These are phyloP conservation scores for Sporobolomyces roseus DNA, from an alignment of 768 basidiomycete species.

Conservation along the genomic window DNA sequence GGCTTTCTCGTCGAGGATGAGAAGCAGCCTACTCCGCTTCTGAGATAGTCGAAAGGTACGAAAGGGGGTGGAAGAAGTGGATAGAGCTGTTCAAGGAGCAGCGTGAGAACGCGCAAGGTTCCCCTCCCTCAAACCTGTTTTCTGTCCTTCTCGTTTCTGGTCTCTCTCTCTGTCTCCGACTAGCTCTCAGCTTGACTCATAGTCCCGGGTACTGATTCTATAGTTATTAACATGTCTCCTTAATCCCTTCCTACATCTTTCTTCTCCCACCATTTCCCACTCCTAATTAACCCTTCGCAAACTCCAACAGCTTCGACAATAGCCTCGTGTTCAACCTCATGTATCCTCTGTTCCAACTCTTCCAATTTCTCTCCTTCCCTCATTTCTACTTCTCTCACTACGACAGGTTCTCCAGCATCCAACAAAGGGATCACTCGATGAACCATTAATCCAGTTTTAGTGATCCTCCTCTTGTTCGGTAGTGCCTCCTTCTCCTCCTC, in stretches of 20 bases:
- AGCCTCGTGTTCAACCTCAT: constrained; percentile 78
- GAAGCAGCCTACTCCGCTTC: too few relatives aligned
- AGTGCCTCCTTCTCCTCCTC: not conserved
- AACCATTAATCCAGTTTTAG: constrained; percentile 79
- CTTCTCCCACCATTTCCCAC: constrained; percentile 25
- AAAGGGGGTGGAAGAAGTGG: too few relatives aligned
- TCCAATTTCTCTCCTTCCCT: constrained; percentile 67
- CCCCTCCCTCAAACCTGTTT: too few relatives aligned
- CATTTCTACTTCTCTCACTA: constrained; percentile 74
- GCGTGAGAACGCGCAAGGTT: too few relatives aligned
- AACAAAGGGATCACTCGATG: constrained; percentile 90
- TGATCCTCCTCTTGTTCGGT: constrained; percentile 58
- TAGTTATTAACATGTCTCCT: not conserved
- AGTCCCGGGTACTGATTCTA: too few relatives aligned
- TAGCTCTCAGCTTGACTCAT: too few relatives aligned
- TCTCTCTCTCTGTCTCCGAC: too few relatives aligned
- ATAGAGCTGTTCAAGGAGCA: too few relatives aligned
- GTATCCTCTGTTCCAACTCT: constrained; percentile 70
- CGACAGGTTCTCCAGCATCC: constrained; percentile 80
- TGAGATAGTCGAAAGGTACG: too few relatives aligned
- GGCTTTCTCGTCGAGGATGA: too few relatives aligned
- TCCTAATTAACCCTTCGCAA: constrained; percentile 55
- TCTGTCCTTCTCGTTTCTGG: too few relatives aligned
- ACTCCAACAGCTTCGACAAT: constrained; percentile 80
- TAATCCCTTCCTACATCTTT: constrained; percentile 9